A percentile compares a stretch with the other conserved stretches of the same genome.
Conservation (phyloP, 2,329 filamentous ascomycete species). For the Cladosporium sp. region DNA sequence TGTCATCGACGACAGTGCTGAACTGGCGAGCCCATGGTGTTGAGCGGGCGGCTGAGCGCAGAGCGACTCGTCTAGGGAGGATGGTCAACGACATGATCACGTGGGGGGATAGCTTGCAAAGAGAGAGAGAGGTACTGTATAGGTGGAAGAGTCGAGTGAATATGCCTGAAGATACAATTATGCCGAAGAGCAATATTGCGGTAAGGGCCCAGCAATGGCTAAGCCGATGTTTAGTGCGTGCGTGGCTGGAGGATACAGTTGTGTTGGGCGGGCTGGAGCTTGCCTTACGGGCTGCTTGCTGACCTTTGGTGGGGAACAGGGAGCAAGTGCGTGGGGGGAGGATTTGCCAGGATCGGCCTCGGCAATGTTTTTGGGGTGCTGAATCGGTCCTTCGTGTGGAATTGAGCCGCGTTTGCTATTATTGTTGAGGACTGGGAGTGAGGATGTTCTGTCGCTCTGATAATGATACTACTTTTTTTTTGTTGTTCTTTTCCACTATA, state of each 20-base stretch:
- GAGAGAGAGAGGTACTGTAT: constrained; percentile 1
- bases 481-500: neutral
- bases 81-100: constrained; percentile 32
- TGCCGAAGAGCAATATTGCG: neutral
- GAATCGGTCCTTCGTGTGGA: constrained; percentile 3
- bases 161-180: neutral
- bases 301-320: neutral
- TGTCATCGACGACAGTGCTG: constrained; percentile 41
- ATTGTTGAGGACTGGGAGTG: no score
- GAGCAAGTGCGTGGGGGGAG: neutral
- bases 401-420: neutral
- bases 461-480: no score
- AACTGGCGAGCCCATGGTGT: constrained; percentile 27
- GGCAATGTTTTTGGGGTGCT: constrained; percentile 2
- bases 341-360: constrained; percentile 4
- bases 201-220: constrained; percentile 9
- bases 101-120: neutral
- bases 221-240: constrained; percentile 9
- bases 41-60: constrained; percentile 13
- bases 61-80: constrained; percentile 23
- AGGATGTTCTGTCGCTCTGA: no score
- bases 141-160: neutral
- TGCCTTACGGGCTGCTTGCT: constrained; percentile 1
- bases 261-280: constrained; percentile 9
- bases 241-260: constrained; percentile 4